Percentiles rank a stretch among this genome's conserved stretches.
Evolutionary conservation across 306 rosid species (phyloP).

Genomic region (Gastrolobium villosum): DNA sequence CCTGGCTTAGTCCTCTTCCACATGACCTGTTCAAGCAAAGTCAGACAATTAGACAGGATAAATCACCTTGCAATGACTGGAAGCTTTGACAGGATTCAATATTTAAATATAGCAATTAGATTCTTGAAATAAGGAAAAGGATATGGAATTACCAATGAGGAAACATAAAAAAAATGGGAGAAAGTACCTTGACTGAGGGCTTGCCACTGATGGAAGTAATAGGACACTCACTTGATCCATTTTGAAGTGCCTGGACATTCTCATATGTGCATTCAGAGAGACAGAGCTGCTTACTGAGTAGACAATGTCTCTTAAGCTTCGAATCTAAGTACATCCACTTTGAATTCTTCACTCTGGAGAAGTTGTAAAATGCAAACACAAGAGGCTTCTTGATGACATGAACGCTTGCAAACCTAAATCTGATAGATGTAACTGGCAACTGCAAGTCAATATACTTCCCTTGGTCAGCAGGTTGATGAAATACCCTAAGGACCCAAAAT

Average conservation of each 20-base stretch:
- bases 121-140: not conserved
- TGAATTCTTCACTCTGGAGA: slow-evolving; percentile 61
- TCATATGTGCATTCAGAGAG: slow-evolving; percentile 77
- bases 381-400: slow-evolving; percentile 63
- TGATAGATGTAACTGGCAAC: slow-evolving; percentile 76
- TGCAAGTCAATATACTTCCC: slow-evolving; percentile 60
- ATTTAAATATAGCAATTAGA: not conserved
- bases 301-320: slow-evolving; percentile 65
- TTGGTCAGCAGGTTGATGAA: slow-evolving; percentile 58
- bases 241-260: slow-evolving; percentile 72
- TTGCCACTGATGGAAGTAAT: slow-evolving; percentile 41
- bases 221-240: slow-evolving; percentile 55
- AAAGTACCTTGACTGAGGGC: slow-evolving; percentile 62
- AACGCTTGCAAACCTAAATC: slow-evolving; percentile 68
- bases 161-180: not conserved
- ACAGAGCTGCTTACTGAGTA: slow-evolving; percentile 71
- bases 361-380: slow-evolving; percentile 70
- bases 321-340: slow-evolving; percentile 71
- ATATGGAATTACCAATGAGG: not conserved
- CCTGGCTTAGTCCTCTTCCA: slow-evolving; percentile 62
- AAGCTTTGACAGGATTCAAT: slow-evolving; percentile 5
- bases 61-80: not conserved
- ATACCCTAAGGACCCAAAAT: slow-evolving; percentile 61
- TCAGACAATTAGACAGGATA: slow-evolving; percentile 31
- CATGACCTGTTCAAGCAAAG: slow-evolving; percentile 54